These are phyloP conservation scores for Schoenoplectus tabernaemontani DNA, from an alignment of 202 grass and related monocot genomes.

Conservation along the genomic window DNA sequence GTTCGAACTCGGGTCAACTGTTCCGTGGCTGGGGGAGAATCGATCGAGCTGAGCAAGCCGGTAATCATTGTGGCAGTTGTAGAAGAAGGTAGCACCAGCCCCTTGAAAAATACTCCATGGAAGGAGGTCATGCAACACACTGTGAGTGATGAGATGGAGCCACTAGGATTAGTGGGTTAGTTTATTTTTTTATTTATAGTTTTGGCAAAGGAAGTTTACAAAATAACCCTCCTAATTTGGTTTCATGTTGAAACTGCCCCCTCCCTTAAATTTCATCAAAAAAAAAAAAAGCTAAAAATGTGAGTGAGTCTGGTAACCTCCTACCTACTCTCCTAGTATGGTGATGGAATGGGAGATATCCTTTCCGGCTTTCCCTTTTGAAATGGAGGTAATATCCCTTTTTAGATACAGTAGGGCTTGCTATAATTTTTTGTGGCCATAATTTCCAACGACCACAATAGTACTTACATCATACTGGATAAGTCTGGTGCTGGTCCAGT, in stretches of 20 bases:
- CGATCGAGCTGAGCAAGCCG: not conserved
- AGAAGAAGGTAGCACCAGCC: constrained; percentile 56
- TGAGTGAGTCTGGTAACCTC: not conserved
- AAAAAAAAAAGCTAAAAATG: not conserved
- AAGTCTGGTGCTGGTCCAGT: not conserved
- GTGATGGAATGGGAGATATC: not conserved
- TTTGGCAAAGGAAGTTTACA: not conserved
- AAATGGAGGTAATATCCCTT: not conserved
- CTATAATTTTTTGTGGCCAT: not conserved
- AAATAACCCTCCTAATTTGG: not conserved
- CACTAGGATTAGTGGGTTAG: not conserved
- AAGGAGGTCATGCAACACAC: constrained; percentile 87
- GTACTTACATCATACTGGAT: not conserved
- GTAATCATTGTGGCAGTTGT: constrained; percentile 51
- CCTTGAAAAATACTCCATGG: constrained; percentile 58
- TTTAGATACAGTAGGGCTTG: not conserved
- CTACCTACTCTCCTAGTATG: not conserved
- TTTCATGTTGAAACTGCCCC: not conserved
- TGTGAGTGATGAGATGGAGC: constrained; percentile 9
- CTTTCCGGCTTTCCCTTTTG: not conserved
- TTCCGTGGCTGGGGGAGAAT: not conserved
- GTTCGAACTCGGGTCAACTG: not conserved
- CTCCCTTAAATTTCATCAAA: not conserved
- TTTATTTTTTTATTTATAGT: not conserved
- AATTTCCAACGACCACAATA: not conserved